phyloP scores from a whole-genome alignment of 169 alveolate genomes.

The Eimeria sp. region DNA sequence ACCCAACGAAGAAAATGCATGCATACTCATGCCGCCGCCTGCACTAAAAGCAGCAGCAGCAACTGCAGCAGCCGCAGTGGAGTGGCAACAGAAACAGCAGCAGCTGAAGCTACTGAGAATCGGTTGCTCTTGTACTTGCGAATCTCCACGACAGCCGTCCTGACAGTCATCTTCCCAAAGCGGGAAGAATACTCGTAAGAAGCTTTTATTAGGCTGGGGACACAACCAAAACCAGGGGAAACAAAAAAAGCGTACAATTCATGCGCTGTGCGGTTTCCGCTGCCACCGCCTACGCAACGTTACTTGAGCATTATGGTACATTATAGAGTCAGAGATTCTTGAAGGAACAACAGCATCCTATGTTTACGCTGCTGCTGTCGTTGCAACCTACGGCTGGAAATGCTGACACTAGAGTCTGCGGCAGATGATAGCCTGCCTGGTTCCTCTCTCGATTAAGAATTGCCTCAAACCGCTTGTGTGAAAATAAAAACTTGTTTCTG shows the following conservation, averaged over 20 bases:
- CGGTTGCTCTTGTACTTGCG: slow-evolving; percentile 87
- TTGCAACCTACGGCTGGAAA: neutral
- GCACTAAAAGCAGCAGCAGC: slow-evolving; percentile 28
- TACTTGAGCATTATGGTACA: neutral
- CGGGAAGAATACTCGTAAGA: slow-evolving; percentile 90
- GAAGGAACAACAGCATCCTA: neutral
- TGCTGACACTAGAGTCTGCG: neutral
- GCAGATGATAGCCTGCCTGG: neutral
- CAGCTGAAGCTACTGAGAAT: neutral
- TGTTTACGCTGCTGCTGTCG: neutral
- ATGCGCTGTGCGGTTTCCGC: neutral
- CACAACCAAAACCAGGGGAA: neutral
- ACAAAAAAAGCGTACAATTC: neutral
- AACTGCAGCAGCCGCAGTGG: neutral
- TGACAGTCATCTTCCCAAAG: slow-evolving; percentile 89
- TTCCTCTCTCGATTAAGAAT: neutral
- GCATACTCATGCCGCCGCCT: neutral
- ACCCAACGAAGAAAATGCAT: no score
- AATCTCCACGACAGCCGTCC: slow-evolving; percentile 91
- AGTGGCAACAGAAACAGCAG: slow-evolving; percentile 6
- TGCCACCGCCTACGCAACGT: neutral
- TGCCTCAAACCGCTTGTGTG: neutral
- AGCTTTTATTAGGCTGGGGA: slow-evolving; percentile 87
- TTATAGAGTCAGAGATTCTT: neutral
- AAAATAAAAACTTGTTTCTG: no score